phyloP scores from a whole-genome alignment of 257 asterid species.

The Avicennia marina region DNA sequence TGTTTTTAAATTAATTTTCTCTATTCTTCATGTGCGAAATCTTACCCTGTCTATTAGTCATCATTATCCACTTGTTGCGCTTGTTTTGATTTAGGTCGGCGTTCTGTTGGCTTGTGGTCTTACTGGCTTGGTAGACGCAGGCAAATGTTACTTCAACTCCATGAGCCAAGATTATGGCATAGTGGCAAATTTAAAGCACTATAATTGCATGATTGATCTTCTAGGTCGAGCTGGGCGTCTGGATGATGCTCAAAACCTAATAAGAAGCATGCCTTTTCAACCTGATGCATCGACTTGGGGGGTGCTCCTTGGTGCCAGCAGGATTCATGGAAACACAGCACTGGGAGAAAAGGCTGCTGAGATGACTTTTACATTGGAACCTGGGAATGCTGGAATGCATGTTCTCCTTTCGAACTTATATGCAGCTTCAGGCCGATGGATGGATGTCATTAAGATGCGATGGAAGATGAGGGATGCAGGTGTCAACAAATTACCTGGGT shows the following conservation, averaged over 20 bases:
- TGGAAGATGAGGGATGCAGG: slow-evolving; percentile 71
- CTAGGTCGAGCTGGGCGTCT: slow-evolving; percentile 88
- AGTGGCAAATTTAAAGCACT: slow-evolving; percentile 69
- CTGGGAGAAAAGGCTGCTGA: slow-evolving; percentile 94
- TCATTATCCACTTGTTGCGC: slow-evolving; percentile 2
- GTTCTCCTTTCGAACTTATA: slow-evolving; percentile 85
- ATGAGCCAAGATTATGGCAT: slow-evolving; percentile 71
- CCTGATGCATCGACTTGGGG: slow-evolving; percentile 99
- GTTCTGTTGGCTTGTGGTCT: slow-evolving; percentile 86
- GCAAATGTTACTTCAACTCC: slow-evolving; percentile 60
- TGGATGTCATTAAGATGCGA: slow-evolving; percentile 72
- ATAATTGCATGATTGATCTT: slow-evolving; percentile 88
- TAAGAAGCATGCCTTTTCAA: slow-evolving; percentile 69
- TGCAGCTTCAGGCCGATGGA: slow-evolving; percentile 89
- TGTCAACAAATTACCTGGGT: slow-evolving; percentile 62
- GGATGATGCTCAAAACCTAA: slow-evolving; percentile 71
- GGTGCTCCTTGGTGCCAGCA: slow-evolving; percentile 95
- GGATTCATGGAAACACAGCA: slow-evolving; percentile 74
- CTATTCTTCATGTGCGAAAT: background rate
- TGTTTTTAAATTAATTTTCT: too few relatives aligned
- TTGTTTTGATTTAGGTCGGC: slow-evolving; percentile 51
- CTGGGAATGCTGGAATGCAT: slow-evolving; percentile 92
- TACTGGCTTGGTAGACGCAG: slow-evolving; percentile 76
- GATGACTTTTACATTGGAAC: slow-evolving; percentile 72
- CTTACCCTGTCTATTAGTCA: too few relatives aligned